Conservation (phyloP, 2,329 filamentous ascomycete genomes). For the Cercospora nicotianae region DNA sequence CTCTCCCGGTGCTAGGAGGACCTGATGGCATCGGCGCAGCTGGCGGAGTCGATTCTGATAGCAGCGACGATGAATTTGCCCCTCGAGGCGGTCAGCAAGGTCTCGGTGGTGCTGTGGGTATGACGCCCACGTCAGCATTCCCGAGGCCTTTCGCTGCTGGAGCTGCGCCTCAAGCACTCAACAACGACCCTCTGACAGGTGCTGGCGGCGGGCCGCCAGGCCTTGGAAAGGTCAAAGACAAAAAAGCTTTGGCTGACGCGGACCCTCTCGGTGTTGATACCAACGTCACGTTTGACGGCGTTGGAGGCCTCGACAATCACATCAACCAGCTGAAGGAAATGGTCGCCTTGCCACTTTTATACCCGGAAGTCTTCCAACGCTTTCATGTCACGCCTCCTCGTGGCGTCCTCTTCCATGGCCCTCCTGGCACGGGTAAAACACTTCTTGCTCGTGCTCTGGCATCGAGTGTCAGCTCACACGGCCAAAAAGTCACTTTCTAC, state of each 20-base stretch:
- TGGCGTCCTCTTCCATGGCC: conserved; percentile 94
- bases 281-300: conserved; percentile 89
- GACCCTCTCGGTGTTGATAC: conserved; percentile 92
- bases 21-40: conserved; percentile 72
- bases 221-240: conserved; percentile 90
- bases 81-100: conserved; percentile 57
- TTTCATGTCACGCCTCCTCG: conserved; percentile 93
- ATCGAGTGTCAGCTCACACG: conserved; percentile 83
- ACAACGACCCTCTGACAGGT: conserved; percentile 57
- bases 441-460: conserved; percentile 90
- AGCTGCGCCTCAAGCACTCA: conserved; percentile 54
- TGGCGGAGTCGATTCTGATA: conserved; percentile 86
- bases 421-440: conserved; percentile 96
- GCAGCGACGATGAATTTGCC: conserved; percentile 81
- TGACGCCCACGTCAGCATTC: conserved; percentile 58
- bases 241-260: conserved; percentile 86
- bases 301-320: conserved; percentile 87
- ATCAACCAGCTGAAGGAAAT: conserved; percentile 98
- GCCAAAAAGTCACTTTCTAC: conserved; percentile 96
- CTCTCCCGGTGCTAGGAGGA: conserved; percentile 69
- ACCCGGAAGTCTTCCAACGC: conserved; percentile 87
- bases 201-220: conserved; percentile 66
- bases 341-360: conserved; percentile 90
- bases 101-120: conserved; percentile 62
- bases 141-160: conserved; percentile 49